phyloP scores from a whole-genome alignment of 208 protist genomes.

The Wallacemonas sp. region DNA sequence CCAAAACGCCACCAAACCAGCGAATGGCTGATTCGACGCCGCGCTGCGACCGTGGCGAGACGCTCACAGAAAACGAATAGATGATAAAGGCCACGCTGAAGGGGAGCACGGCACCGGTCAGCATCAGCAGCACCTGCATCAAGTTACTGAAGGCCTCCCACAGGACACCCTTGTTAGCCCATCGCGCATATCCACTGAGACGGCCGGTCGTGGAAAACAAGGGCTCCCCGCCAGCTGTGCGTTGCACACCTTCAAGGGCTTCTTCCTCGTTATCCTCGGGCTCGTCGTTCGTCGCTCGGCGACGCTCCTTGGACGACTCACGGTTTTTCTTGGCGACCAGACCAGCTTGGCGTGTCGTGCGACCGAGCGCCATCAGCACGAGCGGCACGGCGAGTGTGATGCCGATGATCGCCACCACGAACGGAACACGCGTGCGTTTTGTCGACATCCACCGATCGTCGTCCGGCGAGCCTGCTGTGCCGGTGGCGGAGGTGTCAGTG shows the following conservation, averaged over 20 bases:
- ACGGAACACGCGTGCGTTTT: constrained; percentile 44
- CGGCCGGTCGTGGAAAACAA: neutral
- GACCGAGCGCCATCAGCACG: constrained; percentile 57
- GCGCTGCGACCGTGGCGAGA: constrained; percentile 29
- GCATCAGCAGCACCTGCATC: constrained; percentile 53
- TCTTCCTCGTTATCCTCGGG: neutral
- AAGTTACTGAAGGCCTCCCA: constrained; percentile 29
- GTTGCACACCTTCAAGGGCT: neutral
- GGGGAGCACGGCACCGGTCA: constrained; percentile 37
- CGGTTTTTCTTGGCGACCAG: neutral
- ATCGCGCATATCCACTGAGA: neutral
- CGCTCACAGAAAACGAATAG: constrained; percentile 52
- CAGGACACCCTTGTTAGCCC: neutral
- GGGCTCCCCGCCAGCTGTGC: neutral
- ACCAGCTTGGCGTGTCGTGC: constrained; percentile 44
- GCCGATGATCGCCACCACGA: constrained; percentile 58
- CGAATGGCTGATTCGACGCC: constrained; percentile 36
- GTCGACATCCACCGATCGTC: constrained; percentile 4
- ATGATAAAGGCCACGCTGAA: constrained; percentile 30
- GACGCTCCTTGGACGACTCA: neutral
- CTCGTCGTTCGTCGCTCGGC: neutral
- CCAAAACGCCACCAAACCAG: constrained; percentile 17
- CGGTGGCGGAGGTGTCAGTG: neutral
- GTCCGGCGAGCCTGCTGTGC: neutral
- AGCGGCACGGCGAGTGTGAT: constrained; percentile 59